Conservation (phyloP, 164 flowering plant genomes). For the Aristolochia contorta region DNA sequence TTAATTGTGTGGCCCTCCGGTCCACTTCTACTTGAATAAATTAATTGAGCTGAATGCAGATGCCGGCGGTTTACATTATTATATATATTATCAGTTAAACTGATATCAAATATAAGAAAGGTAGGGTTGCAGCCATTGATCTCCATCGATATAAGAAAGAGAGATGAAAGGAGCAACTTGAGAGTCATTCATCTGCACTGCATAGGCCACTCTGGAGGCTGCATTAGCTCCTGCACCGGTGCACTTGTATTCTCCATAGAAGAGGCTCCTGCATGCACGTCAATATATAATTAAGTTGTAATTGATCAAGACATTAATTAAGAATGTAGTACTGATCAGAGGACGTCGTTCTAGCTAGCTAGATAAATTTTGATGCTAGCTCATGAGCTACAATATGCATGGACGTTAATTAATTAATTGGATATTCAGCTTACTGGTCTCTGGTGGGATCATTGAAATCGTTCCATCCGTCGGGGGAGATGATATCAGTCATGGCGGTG, state of each 20-base stretch:
- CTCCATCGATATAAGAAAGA: constrained; percentile 60
- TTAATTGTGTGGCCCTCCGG: too few species aligned
- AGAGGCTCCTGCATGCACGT: constrained; percentile 73
- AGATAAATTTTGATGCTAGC: too few species aligned
- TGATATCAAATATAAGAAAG: background rate
- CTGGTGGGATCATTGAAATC: constrained; percentile 71
- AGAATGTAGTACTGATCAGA: too few species aligned
- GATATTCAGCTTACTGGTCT: constrained; percentile 85
- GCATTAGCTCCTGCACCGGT: constrained; percentile 62
- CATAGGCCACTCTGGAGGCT: constrained; percentile 52
- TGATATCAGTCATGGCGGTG: constrained; percentile 67
- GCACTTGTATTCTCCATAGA: constrained; percentile 83
- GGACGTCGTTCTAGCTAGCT: too few species aligned
- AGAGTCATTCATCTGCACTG: constrained; percentile 50
- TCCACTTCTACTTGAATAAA: too few species aligned
- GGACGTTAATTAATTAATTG: too few species aligned
- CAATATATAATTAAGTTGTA: too few species aligned
- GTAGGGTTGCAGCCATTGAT: constrained; percentile 63
- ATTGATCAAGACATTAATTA: too few species aligned
- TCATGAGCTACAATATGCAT: too few species aligned
- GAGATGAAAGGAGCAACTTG: constrained; percentile 64
- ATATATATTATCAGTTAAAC: too few species aligned
- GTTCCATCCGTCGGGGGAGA: constrained; percentile 93
- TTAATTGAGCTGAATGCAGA: too few species aligned
- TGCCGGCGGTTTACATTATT: too few species aligned